A percentile compares a stretch with the other conserved stretches of the same genome.
phyloP scores from a whole-genome alignment of 73 alveolate species.

The Paramecium octaurelia region DNA sequence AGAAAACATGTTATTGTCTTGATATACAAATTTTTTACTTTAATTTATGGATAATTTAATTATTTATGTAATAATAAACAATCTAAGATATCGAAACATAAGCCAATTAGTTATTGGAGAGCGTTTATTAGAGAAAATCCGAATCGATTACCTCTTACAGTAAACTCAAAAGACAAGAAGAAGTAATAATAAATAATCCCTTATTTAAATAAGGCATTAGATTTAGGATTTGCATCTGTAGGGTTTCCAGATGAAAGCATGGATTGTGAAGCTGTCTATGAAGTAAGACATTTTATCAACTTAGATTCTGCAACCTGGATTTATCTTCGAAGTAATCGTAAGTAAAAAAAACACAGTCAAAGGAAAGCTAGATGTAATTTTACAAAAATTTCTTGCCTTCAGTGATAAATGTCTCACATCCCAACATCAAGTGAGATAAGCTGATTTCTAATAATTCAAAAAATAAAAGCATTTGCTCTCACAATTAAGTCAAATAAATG shows the following conservation, averaged over 20 bases:
- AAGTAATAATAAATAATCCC: slow-evolving; percentile 14
- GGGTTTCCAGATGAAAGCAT: slow-evolving; percentile 46
- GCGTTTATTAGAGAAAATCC: background rate
- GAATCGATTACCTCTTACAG: background rate
- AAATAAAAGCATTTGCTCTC: background rate
- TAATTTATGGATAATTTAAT: slow-evolving; percentile 20
- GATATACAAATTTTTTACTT: background rate
- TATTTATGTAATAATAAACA: slow-evolving; percentile 15
- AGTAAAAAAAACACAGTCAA: background rate
- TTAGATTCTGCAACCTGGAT: slow-evolving; percentile 33
- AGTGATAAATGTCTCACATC: slow-evolving; percentile 18
- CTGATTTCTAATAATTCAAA: background rate
- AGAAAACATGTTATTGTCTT: background rate
- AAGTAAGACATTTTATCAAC: background rate
- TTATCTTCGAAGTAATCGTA: slow-evolving; percentile 41
- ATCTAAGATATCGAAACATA: slow-evolving; percentile 11
- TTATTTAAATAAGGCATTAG: slow-evolving; percentile 21
- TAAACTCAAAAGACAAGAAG: background rate
- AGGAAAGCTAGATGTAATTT: background rate
- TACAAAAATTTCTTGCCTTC: slow-evolving; percentile 14
- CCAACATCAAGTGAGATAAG: background rate
- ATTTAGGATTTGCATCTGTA: slow-evolving; percentile 40
- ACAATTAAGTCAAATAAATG: background rate
- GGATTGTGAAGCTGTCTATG: background rate
- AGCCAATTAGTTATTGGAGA: background rate